Base-by-base conservation (phyloP, 805 yeast genomes). In the Monosporozyma solicola region DNA sequence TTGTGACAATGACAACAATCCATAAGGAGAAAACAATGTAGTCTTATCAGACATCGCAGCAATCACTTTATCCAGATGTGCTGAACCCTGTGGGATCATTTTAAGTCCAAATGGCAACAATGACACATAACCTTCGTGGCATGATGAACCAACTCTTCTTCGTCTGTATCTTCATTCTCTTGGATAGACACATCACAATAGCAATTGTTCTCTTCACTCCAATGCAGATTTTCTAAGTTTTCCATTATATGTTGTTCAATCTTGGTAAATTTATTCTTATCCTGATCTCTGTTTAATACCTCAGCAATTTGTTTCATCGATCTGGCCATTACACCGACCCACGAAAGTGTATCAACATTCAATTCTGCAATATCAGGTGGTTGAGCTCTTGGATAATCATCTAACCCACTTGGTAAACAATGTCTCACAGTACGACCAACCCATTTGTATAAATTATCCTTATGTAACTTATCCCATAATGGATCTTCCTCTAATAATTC, bases 311-410 rank as follows among this genome's bases (percentile, higher is more conserved):
- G 75, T 58, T 79, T 79, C 83, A 94, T 83, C 0, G 96, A 80
- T 58, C 83, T 77, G 0, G 97, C 80, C 95, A 92, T 89, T 5
- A 87, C 84, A 15, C 96, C 98, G 54, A 94, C 80, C 99, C 99
- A 94, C 5, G 95, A 77, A 48, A 92, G 71, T 53, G 92, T 74
- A 64, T 94, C 99, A 33, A 94, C 94, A 61, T 94, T 86, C 49
- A 94, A 74, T 69, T 94, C 99, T 1, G 95, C 95, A 43, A 83
- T 76, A 67, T 89, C 96, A 2, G 95, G 92, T 6, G 79, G 80
- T 29, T 74, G 72, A 1, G 90, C 84, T 56, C 99, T 79, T 37
- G 99, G 99, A 63, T 91, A 94, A 65, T 94, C 99, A 68, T 94
- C 99, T 39, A 94, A 67, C 0, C 99, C 99, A 68, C 95, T 85